Percentiles rank a stretch among this genome's conserved stretches.
Evolutionary conservation across 2,329 filamentous ascomycete species (phyloP).

Genomic region (Sarocladium strictum): DNA sequence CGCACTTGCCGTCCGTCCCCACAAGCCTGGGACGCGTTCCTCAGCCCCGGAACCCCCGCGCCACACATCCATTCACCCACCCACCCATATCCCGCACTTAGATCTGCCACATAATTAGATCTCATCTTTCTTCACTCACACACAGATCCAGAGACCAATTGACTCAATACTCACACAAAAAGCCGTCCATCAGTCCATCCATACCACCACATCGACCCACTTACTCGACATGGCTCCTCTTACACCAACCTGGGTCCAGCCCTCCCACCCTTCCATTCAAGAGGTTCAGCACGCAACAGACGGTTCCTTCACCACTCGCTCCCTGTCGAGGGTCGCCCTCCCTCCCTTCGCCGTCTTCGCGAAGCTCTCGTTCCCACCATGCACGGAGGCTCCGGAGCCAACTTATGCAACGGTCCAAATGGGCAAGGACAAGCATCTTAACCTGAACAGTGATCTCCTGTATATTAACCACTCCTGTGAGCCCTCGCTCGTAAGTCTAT

Average conservation of each 20-base stretch:
- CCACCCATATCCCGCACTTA: neutral
- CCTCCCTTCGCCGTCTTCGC: constrained; percentile 61
- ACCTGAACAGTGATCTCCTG: constrained; percentile 59
- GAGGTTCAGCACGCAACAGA: constrained; percentile 43
- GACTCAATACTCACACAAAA: neutral
- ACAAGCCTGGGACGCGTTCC: neutral
- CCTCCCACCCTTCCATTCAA: constrained; percentile 54
- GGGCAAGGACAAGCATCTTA: constrained; percentile 48
- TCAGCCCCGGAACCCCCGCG: constrained; percentile 1
- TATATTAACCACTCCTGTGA: constrained; percentile 66
- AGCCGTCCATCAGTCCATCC: neutral
- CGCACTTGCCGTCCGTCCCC: neutral
- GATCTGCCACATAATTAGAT: neutral
- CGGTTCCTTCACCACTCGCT: constrained; percentile 53
- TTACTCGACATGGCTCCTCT: constrained; percentile 52
- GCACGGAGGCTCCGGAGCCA: constrained; percentile 45
- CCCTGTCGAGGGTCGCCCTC: constrained; percentile 47
- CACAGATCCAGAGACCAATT: neutral
- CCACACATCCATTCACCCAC: neutral
- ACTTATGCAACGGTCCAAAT: constrained; percentile 62
- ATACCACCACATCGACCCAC: too few relatives aligned
- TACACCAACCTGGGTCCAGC: constrained; percentile 52
- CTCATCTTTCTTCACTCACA: neutral
- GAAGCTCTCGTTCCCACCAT: constrained; percentile 59
- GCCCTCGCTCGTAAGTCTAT: constrained; percentile 54